Conservation (phyloP, 2,329 filamentous ascomycete species). For the Fusarium acutatum region DNA sequence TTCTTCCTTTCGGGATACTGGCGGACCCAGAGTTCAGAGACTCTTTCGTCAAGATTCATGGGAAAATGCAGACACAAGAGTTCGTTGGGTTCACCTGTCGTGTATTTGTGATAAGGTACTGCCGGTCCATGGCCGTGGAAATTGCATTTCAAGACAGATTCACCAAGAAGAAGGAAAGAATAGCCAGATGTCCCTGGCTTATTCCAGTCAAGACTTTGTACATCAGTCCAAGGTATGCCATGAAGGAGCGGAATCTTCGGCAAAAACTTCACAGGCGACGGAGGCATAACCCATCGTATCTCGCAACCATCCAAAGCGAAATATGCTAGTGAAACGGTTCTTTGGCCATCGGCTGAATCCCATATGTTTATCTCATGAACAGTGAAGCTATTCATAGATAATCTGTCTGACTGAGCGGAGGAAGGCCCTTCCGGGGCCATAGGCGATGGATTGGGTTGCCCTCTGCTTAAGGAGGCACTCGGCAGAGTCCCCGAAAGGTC, state of each 20-base stretch:
- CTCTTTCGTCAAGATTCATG: background rate
- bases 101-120: background rate
- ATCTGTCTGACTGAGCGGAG: no score
- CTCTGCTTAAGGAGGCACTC: no score
- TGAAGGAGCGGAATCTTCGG: accelerated
- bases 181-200: background rate
- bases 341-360: no score
- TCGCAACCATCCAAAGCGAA: background rate
- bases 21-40: background rate
- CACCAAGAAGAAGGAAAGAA: background rate
- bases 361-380: no score
- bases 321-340: no score
- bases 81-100: accelerated
- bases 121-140: accelerated
- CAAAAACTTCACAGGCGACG: background rate
- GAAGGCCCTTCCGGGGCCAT: no score
- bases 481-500: no score
- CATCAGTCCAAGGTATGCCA: background rate
- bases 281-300: background rate
- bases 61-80: background rate
- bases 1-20: background rate
- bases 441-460: no score
- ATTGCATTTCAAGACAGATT: background rate
- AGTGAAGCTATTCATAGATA: no score
- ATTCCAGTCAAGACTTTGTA: background rate